Base-by-base conservation (phyloP, 169 alveolate species). In the Cryptosporidium meleagridis region DNA sequence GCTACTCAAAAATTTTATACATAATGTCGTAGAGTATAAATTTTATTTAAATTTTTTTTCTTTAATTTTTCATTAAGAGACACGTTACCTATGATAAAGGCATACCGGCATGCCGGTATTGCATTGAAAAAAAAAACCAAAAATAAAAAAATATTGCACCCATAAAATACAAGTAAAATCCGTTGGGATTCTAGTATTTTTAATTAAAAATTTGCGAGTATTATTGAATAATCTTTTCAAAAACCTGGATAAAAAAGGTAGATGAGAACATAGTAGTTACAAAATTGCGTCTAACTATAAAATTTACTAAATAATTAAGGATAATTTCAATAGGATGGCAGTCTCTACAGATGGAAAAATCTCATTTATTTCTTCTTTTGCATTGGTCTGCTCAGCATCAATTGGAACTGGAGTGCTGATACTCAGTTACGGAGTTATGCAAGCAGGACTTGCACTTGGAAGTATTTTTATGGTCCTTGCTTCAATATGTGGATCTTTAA, bases 381-480 rank as follows among this genome's bases (percentile, higher is more conserved):
- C 75, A 10, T 53, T 80, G 41, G 59, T 80, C 3, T 80, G 89
- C 48, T 80, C 89, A 8, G 61, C 75, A 29, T 61, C 80, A 6
- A 80, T 80, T 31, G 89, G 89, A 3, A 44, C 89, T 33, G 89
- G 89, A 23, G 89, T 80, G 31, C 68, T 80, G 18, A 53, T 80
- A n/a, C 68, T 80, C 33, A 80, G 89, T 41, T 80, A 80, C 51
- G 89, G 89, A 39, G 89, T 80, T 3, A 80, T 80, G 89, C 89
- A 80, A 55, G 89, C 89, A 16, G 89, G 89, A 18, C 23, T 80
- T 14, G 67, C 59, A 14, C 37, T 80, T 26, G 89, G 89, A 7
- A 80, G 37, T 44, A 12, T 59, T 0, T 80, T 80, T 65, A 62
- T 80, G 67, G 53, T 80, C 16, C 45, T 59, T 26, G 89, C 89